Evolutionary conservation across 441 rosid genomes (phyloP), one percentile per base, ranked within the genome.

Genomic region (Biscutella auriculata): DNA sequence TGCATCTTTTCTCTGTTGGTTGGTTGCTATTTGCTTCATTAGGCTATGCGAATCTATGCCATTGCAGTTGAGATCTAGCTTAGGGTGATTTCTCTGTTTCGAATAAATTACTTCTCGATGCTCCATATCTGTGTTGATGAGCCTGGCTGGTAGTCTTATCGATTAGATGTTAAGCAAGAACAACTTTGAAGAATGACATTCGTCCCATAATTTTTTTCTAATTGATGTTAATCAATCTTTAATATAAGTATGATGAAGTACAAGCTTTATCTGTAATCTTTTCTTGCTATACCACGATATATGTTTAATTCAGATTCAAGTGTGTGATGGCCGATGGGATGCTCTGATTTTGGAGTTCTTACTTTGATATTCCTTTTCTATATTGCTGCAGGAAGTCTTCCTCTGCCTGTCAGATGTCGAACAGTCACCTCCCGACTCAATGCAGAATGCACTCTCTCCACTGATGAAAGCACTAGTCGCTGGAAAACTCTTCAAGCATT

Each of bases 391-490:
- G 98, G 80, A 79, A 79, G 76, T 82, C 51, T 95, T 88, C 64
- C 40, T 29, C 51, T 76, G 61, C 77, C 75, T 95, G 13, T 49
- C 80, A 27, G 87, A 66, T 53, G 98, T 95, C 48, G 95, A 88
- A 64, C 99, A 95, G 69, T 88, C 95, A 9, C 99, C 98, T 23
- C 45, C 79, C 27, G 56, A 69, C 28, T 62, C 93, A 26, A 83
- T 91, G 89, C 88, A 80, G 73, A 67, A 53, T 58, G 87, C 95
- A 21, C 84, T 95, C 53, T 60, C 79, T 64, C 93, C 97, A 8
- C 77, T 86, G 34, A 57, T 77, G 73, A 78, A 74, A 51, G 95
- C 98, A 42, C 70, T 95, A 70, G 82, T 90, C 49, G 65, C 74
- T 21, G 84, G 74, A 36, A 73, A 76, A 59, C 80, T 95, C 60